Evolutionary conservation across 768 basidiomycete species (phyloP).

Genomic region (Pisolithus orientalis): DNA sequence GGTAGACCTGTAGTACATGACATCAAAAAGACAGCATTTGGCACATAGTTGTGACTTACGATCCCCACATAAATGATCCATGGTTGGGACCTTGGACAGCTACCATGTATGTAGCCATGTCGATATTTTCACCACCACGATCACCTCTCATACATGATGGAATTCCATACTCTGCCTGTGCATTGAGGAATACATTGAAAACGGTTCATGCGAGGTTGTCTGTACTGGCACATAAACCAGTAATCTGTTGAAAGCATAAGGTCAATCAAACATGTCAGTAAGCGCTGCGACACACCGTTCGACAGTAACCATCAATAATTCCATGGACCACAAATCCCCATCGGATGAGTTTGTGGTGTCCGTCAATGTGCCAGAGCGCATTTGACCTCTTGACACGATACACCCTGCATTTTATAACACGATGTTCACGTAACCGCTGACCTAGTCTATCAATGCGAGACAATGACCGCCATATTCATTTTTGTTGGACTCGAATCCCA

Average conservation of each 20-base stretch:
- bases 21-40: background rate
- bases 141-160: slow-evolving; percentile 24
- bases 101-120: slow-evolving; percentile 24
- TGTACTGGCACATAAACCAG: slow-evolving; percentile 13
- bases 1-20: slow-evolving; percentile 23
- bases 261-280: background rate
- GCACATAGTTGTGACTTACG: background rate
- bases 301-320: slow-evolving; percentile 23
- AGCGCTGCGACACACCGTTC: slow-evolving; percentile 13
- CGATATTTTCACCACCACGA: slow-evolving; percentile 24
- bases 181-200: slow-evolving; percentile 15
- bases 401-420: background rate
- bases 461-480: slow-evolving; percentile 2
- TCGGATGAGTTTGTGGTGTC: slow-evolving; percentile 7
- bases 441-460: background rate
- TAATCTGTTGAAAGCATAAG: slow-evolving; percentile 8
- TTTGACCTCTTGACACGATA: slow-evolving; percentile 11
- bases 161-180: slow-evolving; percentile 6
- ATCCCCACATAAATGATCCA: slow-evolving; percentile 24
- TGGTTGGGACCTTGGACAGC: slow-evolving; percentile 14
- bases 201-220: slow-evolving; percentile 25
- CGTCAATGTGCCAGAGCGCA: background rate
- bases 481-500: slow-evolving; percentile 11
- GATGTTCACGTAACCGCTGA: background rate
- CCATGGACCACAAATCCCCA: slow-evolving; percentile 24